Evolutionary conservation across 768 basidiomycete genomes (phyloP).

Genomic region (Mycena amicta): DNA sequence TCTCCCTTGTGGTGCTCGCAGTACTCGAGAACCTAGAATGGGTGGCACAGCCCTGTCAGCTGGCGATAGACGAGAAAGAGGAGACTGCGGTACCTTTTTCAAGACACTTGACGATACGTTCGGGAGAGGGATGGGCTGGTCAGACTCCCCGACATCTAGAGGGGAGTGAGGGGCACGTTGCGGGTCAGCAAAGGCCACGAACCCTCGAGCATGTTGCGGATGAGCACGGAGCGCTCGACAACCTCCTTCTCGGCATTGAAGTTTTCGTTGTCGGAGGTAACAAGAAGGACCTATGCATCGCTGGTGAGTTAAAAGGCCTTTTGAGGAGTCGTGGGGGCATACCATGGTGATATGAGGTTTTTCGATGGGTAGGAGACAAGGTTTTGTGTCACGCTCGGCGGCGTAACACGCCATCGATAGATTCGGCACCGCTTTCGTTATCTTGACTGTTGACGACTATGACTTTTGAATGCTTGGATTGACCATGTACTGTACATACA

Average conservation of each 20-base stretch:
- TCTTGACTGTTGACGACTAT: not conserved
- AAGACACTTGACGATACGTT: constrained; percentile 92
- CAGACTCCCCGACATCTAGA: constrained; percentile 90
- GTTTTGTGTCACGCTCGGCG: too few species aligned
- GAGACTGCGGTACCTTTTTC: constrained; percentile 67
- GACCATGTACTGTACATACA: not conserved
- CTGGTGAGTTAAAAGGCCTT: not conserved
- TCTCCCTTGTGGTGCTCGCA: constrained; percentile 99
- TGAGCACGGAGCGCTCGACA: constrained; percentile 92
- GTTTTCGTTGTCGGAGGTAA: constrained; percentile 94
- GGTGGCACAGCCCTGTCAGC: too few species aligned
- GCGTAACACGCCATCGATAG: not conserved
- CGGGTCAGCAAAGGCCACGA: constrained; percentile 18
- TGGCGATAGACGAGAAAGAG: not conserved
- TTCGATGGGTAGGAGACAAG: not conserved
- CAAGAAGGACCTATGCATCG: constrained; percentile 22
- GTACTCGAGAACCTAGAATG: constrained; percentile 92
- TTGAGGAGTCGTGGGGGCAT: not conserved
- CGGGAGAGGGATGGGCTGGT: constrained; percentile 92
- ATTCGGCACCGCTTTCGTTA: not conserved
- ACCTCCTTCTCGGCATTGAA: constrained; percentile 94
- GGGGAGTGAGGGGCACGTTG: constrained; percentile 7
- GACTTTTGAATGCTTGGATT: not conserved
- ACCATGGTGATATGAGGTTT: not conserved
- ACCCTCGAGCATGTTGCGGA: constrained; percentile 99